Evolutionary conservation across 1,284 basidiomycete species (phyloP).

Genomic region (Takashimella koratensis): DNA sequence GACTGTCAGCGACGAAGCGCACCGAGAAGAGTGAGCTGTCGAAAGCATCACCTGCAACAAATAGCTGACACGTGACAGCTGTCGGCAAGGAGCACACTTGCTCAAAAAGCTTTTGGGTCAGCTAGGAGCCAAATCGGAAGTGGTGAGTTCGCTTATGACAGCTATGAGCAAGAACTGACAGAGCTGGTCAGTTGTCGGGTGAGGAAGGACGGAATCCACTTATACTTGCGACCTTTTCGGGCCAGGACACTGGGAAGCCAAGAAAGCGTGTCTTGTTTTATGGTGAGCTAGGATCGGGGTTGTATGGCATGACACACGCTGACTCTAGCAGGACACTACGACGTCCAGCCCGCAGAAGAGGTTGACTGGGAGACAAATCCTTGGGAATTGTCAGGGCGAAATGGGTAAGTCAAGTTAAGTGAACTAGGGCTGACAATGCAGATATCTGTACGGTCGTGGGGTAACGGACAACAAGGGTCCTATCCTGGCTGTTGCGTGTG

Average conservation of each 20-base stretch:
- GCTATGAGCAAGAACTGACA: too few relatives aligned
- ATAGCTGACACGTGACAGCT: conserved; percentile 42
- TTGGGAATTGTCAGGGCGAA: conserved; percentile 74
- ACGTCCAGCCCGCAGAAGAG: conserved; percentile 75
- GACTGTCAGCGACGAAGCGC: conserved; percentile 70
- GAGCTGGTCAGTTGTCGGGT: conserved; percentile 34
- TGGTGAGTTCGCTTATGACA: conserved; percentile 56
- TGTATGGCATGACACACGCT: background rate
- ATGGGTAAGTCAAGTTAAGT: conserved; percentile 56
- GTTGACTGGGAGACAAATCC: conserved; percentile 81
- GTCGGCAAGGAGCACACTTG: conserved; percentile 86
- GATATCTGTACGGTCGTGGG: conserved; percentile 86
- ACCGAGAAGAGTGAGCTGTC: conserved; percentile 66
- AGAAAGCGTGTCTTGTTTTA: conserved; percentile 76
- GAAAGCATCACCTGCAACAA: background rate
- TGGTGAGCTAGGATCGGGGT: conserved; percentile 54
- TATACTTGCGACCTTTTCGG: conserved; percentile 78
- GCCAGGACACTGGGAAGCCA: conserved; percentile 51
- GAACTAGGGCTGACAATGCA: conserved; percentile 1
- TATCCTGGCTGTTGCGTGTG: conserved; percentile 84
- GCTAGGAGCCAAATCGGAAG: conserved; percentile 71
- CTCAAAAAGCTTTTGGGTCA: conserved; percentile 79
- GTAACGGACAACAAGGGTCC: conserved; percentile 92
- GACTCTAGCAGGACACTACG: conserved; percentile 72
- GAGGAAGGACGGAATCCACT: conserved; percentile 70